Base-by-base conservation (phyloP, 306 rosid genomes). In the Acmispon strigosus region DNA sequence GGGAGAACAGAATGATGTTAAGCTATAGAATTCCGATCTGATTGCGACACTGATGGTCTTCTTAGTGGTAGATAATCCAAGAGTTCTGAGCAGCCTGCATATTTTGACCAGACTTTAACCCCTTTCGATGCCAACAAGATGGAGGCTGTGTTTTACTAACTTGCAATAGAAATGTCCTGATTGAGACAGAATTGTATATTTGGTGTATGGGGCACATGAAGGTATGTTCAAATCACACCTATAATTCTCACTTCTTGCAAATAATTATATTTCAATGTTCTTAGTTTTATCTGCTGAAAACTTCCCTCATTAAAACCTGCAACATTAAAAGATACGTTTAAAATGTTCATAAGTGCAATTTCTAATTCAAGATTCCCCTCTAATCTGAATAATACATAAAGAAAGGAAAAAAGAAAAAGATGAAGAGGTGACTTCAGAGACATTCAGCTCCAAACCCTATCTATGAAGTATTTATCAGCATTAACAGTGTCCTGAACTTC, bases 221-320 rank as follows among this genome's bases (percentile, higher is more conserved):
- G 39, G 87, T 58, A 81, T 88, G 89, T 73, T 72, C 78, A 83
- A 71, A 84, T 84, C 76, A 70, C 76, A 70, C 90, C 79, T 59
- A 84, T 65, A 69, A 73, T 83, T 82, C 85, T 76, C 43, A 84
- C 82, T 85, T 87, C 80, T 49, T 86, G 87, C 55, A 84, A 74
- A 73, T 86, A 81, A 22, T 68, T 78, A 66, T 75, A 87, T 22
- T 78, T 87, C 82, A 22, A 80, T 81, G 51, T 73, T 87, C 74
- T 32, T 19, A 58, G 5, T 49, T 13, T 60, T 20, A 34, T 12
- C 7, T 72, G 49, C 5, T 29, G 59, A 58, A 32, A 14, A 52
- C 66, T 6, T 49, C 72, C 32, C 32, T 17, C 50, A 59, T 50
- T 29, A 16, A 67, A 48, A 34, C 73, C 62, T 51, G 48, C 12